A percentile compares a stretch with the other conserved stretches of the same genome.
Evolutionary conservation across 1,284 basidiomycete genomes (phyloP).

Genomic region (Trichosporon coremiiforme): DNA sequence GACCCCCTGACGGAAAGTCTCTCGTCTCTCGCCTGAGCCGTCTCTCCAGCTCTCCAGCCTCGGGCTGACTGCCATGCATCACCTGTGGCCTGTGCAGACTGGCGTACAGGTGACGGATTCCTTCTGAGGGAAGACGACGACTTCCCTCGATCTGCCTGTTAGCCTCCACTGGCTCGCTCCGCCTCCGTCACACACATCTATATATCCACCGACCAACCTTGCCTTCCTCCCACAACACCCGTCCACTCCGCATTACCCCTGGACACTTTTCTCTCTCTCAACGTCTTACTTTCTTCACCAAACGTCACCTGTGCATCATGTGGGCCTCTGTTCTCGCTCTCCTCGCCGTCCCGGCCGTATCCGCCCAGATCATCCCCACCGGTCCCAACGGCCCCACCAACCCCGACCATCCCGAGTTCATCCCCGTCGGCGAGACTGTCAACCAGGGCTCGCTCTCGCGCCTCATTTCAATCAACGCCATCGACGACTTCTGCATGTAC

Average conservation of each 20-base stretch:
- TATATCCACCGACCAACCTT: not conserved
- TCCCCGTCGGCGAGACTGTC: conserved; percentile 43
- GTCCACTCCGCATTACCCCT: not conserved
- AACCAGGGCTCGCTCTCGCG: conserved; percentile 53
- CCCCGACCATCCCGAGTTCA: conserved; percentile 45
- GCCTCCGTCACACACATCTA: not conserved
- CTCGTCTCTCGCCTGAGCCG: not conserved
- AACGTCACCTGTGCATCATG: not conserved
- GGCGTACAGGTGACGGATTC: not conserved
- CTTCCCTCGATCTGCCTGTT: not conserved
- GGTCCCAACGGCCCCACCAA: conserved; percentile 55
- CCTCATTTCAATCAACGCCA: conserved; percentile 51
- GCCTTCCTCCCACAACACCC: not conserved
- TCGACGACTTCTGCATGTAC: conserved; percentile 55
- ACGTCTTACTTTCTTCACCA: not conserved
- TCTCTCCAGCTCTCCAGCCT: not conserved
- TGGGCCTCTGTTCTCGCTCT: conserved; percentile 21
- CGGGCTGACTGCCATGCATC: no score
- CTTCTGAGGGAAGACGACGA: conserved; percentile 1
- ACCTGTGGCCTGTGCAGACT: no score
- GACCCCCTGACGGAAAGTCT: not conserved
- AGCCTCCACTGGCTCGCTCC: not conserved
- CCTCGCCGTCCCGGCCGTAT: conserved; percentile 20
- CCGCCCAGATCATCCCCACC: conserved; percentile 46
- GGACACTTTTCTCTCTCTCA: not conserved